Percentiles rank a stretch among this genome's conserved stretches.
Conservation (phyloP, 1,139 yeast species). For the Geotrichum aggregatum region DNA sequence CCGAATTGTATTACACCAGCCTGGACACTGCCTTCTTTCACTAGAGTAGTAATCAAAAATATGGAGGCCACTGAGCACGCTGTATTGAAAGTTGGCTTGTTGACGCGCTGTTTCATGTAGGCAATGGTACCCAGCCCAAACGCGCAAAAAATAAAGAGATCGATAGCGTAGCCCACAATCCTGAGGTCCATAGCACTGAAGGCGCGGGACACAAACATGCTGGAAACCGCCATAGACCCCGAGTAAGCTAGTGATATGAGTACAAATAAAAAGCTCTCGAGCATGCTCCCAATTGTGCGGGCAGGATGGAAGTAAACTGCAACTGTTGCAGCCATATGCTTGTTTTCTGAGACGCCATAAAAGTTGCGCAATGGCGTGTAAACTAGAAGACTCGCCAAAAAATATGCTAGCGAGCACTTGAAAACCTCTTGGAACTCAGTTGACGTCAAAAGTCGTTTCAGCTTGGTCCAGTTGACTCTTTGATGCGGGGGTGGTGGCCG, state of each 20-base stretch:
- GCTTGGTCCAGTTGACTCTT: not conserved
- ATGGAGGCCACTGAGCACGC: constrained; percentile 78
- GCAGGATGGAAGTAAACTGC: constrained; percentile 85
- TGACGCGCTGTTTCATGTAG: constrained; percentile 62
- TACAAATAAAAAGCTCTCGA: constrained; percentile 65
- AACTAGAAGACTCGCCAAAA: constrained; percentile 72
- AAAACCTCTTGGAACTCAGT: constrained; percentile 28
- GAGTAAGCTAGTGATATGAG: constrained; percentile 53
- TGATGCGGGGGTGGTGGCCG: not conserved
- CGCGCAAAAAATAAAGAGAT: constrained; percentile 51
- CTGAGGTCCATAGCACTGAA: constrained; percentile 49
- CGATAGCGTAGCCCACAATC: constrained; percentile 53
- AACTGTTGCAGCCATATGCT: constrained; percentile 77
- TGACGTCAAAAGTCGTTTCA: not conserved
- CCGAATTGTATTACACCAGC: constrained; percentile 56
- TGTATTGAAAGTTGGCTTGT: constrained; percentile 68
- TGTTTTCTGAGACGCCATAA: constrained; percentile 67
- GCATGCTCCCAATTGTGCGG: constrained; percentile 75
- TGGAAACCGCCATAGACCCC: constrained; percentile 51
- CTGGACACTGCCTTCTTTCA: constrained; percentile 72
- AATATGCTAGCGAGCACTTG: constrained; percentile 69
- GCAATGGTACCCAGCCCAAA: constrained; percentile 63
- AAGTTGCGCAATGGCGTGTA: constrained; percentile 57
- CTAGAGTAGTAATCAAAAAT: constrained; percentile 63
- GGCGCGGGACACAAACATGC: constrained; percentile 52